These are phyloP conservation scores for Xylaria sp. DNA, from an alignment of 2,329 filamentous ascomycete genomes.

Conservation along the genomic window DNA sequence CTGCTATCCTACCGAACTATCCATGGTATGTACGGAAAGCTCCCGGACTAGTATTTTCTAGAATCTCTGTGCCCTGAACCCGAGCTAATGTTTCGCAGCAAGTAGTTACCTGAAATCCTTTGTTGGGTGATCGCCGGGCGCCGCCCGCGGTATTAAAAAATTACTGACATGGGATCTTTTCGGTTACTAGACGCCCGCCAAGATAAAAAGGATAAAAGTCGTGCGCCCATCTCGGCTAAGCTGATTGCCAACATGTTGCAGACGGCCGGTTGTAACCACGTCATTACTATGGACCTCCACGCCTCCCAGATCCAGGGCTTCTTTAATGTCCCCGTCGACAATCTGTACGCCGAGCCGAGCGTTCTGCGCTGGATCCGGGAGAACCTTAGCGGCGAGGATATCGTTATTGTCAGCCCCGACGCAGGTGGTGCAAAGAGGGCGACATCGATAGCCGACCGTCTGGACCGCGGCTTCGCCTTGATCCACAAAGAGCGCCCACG, in stretches of 20 bases:
- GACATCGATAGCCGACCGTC: too few relatives aligned
- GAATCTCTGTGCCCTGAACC: neutral
- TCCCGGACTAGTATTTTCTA: neutral
- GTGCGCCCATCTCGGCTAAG: conserved; percentile 95
- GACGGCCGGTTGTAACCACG: conserved; percentile 86
- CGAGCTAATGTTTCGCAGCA: neutral
- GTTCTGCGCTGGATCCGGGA: conserved; percentile 90
- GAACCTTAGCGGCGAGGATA: conserved; percentile 80
- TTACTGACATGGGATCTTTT: neutral
- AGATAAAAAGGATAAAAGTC: conserved; percentile 94
- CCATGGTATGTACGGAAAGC: conserved; percentile 58
- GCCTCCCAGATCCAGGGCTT: conserved; percentile 95
- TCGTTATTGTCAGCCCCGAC: conserved; percentile 93
- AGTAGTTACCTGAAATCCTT: neutral
- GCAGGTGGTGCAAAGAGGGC: conserved; percentile 93
- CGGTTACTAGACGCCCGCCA: conserved; percentile 71
- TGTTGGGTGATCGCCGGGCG: neutral
- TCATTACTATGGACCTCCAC: conserved; percentile 96
- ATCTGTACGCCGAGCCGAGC: conserved; percentile 92
- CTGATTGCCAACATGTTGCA: conserved; percentile 98
- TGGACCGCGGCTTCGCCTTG: too few relatives aligned
- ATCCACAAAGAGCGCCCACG: too few relatives aligned
- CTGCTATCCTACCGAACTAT: conserved; percentile 94
- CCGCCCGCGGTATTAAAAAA: neutral
- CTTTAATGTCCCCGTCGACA: conserved; percentile 79